Percentiles rank a stretch among this genome's conserved stretches.
phyloP scores from a whole-genome alignment of 139 green algal species.

The Closterium sp. region DNA sequence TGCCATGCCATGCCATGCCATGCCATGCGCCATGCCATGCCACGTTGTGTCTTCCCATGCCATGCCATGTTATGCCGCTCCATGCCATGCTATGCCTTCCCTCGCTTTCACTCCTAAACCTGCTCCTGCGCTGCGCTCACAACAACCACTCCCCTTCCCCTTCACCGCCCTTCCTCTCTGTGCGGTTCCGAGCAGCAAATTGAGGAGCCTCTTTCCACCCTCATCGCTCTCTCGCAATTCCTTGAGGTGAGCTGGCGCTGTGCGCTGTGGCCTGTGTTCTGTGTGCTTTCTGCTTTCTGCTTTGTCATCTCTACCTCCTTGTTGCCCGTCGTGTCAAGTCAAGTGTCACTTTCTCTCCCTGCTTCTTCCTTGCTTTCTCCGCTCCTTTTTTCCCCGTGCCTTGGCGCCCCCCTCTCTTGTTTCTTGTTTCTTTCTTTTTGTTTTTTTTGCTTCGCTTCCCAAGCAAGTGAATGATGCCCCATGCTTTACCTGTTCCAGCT shows the following conservation, averaged over 20 bases:
- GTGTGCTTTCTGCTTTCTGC: too few species aligned
- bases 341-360: background rate
- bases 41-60: background rate
- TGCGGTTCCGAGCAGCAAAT: background rate
- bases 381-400: too few species aligned
- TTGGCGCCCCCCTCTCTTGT: too few species aligned
- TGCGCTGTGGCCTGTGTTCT: background rate
- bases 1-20: background rate
- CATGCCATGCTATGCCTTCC: background rate
- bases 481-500: too few species aligned
- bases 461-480: too few species aligned
- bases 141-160: background rate
- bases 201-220: slow-evolving; percentile 5
- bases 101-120: background rate
- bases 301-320: background rate
- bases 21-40: background rate
- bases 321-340: background rate
- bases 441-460: too few species aligned
- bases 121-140: background rate
- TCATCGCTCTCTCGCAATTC: slow-evolving; percentile 5
- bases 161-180: background rate
- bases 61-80: background rate
- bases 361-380: background rate
- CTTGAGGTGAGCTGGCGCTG: too few species aligned
- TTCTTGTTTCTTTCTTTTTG: too few species aligned